Percentiles rank a stretch among this genome's conserved stretches.
phyloP scores from a whole-genome alignment of 2,329 filamentous ascomycete species.

The Thielaviopsis ethacetica region DNA sequence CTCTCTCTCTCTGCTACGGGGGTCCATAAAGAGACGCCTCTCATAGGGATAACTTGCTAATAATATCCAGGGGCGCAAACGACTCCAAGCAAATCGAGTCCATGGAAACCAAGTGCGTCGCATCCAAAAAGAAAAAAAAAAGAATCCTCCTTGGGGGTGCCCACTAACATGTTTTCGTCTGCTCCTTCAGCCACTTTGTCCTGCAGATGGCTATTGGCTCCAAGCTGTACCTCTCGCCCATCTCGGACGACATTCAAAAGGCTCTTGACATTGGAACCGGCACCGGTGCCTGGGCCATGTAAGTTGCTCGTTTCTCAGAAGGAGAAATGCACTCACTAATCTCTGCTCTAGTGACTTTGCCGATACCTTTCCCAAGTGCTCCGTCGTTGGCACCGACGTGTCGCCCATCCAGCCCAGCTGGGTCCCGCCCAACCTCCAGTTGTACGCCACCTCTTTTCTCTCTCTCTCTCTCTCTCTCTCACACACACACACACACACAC shows the following conservation, averaged over 20 bases:
- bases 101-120: slow-evolving; percentile 9
- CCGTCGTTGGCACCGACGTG: slow-evolving; percentile 37
- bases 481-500: no score
- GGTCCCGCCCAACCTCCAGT: slow-evolving; percentile 43
- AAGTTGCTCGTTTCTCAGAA: no score
- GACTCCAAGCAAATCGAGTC: slow-evolving; percentile 16
- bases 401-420: slow-evolving; percentile 38
- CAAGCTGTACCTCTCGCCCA: slow-evolving; percentile 12
- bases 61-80: slow-evolving; percentile 14
- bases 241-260: slow-evolving; percentile 16
- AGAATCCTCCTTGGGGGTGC: no score
- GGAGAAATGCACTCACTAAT: no score
- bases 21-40: no score
- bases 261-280: slow-evolving; percentile 20
- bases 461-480: no score
- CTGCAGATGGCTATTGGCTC: slow-evolving; percentile 11
- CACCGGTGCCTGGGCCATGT: slow-evolving; percentile 21
- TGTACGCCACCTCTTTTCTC: slow-evolving; percentile 16
- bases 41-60: no score
- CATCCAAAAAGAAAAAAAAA: not conserved
- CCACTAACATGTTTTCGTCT: no score
- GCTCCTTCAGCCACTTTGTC: not conserved
- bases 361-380: slow-evolving; percentile 26
- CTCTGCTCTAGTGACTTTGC: slow-evolving; percentile 28
- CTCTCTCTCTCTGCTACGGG: no score